Evolutionary conservation across 2,329 filamentous ascomycete species (phyloP), one percentile per base, ranked within the genome.

Genomic region (Aspergillus fructus): DNA sequence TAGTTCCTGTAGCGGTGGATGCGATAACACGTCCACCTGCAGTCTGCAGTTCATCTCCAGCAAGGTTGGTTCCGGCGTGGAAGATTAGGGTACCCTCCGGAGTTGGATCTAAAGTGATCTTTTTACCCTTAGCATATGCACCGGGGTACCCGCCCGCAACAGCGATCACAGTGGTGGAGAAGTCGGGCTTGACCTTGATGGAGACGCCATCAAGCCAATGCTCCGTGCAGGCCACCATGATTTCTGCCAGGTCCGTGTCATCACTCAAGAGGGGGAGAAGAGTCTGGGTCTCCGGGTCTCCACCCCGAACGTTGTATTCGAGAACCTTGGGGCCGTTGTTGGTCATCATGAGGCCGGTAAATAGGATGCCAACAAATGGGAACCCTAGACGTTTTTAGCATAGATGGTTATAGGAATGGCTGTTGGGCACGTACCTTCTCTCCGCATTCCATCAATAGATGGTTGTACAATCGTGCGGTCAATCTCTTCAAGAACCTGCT

Each of bases 281-380:
- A 3, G 89, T 94, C 77, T 96, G 91, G 0, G 91, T 94, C 76
- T 96, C 93, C 2, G 93, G 93, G 70, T 96, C 92, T 48, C 93
- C 93, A 69, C 96, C 96, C 56, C 93, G 87, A 49, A 96, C 91
- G 67, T 96, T 96, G 80, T 96, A 97, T 76, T 96, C 92, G 53
- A 96, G 82, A 8, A 91, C 88, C 74, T 90, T 92, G 43, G 92
- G 87, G 0, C 93, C 93, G 47, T 81, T 75, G 65, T 86, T 85
- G 23, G 91, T 94, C 78, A 97, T 89, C 91, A 97, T 97, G 41
- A 96, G 79, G n/a, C 93, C 94, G 1, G 75, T 78, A 62, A 78
- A 78, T 33, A 78, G 68, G 56, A 78, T 77, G 65, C 75, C 75
- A 30, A 77, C 74, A 46, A 78, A 76, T 42, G 75, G 75, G 62